Conservation (phyloP, 768 basidiomycete genomes). For the Rhodotorula graminis region DNA sequence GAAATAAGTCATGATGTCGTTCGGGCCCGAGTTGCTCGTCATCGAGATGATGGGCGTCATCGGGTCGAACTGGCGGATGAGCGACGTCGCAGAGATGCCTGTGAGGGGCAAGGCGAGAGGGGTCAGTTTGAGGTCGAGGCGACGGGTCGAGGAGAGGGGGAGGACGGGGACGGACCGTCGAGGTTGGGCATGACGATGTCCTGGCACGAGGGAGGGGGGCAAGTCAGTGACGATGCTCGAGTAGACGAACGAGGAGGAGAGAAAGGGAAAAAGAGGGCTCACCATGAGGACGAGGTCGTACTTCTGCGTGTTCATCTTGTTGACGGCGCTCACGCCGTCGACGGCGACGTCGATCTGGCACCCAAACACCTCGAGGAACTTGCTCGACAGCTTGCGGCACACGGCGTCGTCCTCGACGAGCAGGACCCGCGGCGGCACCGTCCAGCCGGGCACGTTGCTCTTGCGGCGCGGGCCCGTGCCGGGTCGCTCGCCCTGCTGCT, state of each 20-base stretch:
- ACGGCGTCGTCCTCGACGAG: slow-evolving; percentile 95
- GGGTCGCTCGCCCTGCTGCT: slow-evolving; percentile 20
- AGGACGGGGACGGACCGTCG: slow-evolving; percentile 43
- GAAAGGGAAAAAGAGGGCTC: slow-evolving; percentile 44
- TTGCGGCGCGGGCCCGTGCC: slow-evolving; percentile 63
- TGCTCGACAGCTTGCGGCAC: slow-evolving; percentile 77
- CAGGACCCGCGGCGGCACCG: slow-evolving; percentile 80
- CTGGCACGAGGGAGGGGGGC: slow-evolving; percentile 48
- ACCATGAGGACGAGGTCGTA: slow-evolving; percentile 96
- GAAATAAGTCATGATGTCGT: slow-evolving; percentile 86
- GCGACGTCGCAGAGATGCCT: slow-evolving; percentile 80
- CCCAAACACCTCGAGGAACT: slow-evolving; percentile 91
- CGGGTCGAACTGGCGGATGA: slow-evolving; percentile 91
- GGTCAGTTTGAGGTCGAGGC: too few species aligned
- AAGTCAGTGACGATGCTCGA: neutral
- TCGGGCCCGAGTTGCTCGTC: slow-evolving; percentile 90
- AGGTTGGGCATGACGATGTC: slow-evolving; percentile 76
- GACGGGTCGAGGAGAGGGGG: neutral
- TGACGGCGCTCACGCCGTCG: slow-evolving; percentile 84
- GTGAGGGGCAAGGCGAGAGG: slow-evolving; percentile 50
- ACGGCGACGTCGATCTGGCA: slow-evolving; percentile 91
- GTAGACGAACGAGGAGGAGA: neutral
- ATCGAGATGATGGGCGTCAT: slow-evolving; percentile 97
- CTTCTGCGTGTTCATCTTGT: slow-evolving; percentile 93
- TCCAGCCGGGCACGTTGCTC: slow-evolving; percentile 83